phyloP scores from a whole-genome alignment of 371 early-diverging fungal genomes.

The Rhizopus stolonifer region DNA sequence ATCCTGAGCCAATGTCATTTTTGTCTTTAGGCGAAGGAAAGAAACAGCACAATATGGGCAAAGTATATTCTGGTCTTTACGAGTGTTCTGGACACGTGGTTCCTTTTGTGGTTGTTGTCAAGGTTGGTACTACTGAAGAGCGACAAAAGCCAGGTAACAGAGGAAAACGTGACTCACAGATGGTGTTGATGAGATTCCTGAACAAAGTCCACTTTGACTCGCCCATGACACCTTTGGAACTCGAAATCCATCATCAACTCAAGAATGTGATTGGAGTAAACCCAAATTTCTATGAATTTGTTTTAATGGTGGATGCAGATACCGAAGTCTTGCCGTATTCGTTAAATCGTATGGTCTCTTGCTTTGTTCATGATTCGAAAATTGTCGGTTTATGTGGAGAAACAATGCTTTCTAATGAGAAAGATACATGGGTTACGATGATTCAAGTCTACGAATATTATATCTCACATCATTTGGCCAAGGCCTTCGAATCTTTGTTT shows the following conservation, averaged over 20 bases:
- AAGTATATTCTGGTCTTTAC: slow-evolving; percentile 97
- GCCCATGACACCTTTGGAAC: slow-evolving; percentile 87
- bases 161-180: slow-evolving; percentile 88
- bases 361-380: slow-evolving; percentile 75
- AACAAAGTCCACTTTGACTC: slow-evolving; percentile 74
- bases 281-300: slow-evolving; percentile 71
- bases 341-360: slow-evolving; percentile 69
- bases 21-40: slow-evolving; percentile 86
- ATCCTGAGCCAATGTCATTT: slow-evolving; percentile 90
- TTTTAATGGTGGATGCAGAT: slow-evolving; percentile 72
- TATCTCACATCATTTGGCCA: slow-evolving; percentile 83
- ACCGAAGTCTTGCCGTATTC: slow-evolving; percentile 71
- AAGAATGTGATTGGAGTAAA: slow-evolving; percentile 89
- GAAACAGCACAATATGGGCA: slow-evolving; percentile 94
- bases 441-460: slow-evolving; percentile 91
- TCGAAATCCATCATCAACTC: slow-evolving; percentile 90
- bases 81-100: slow-evolving; percentile 85
- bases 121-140: slow-evolving; percentile 84
- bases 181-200: slow-evolving; percentile 82
- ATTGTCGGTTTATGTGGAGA: slow-evolving; percentile 90
- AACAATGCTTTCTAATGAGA: slow-evolving; percentile 82
- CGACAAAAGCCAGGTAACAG: slow-evolving; percentile 79
- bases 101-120: slow-evolving; percentile 95
- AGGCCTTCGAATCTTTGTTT: slow-evolving; percentile 87
- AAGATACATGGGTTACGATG: slow-evolving; percentile 91